phyloP scores from a whole-genome alignment of 2,329 filamentous ascomycete species.

The Trichoderma sp. region DNA sequence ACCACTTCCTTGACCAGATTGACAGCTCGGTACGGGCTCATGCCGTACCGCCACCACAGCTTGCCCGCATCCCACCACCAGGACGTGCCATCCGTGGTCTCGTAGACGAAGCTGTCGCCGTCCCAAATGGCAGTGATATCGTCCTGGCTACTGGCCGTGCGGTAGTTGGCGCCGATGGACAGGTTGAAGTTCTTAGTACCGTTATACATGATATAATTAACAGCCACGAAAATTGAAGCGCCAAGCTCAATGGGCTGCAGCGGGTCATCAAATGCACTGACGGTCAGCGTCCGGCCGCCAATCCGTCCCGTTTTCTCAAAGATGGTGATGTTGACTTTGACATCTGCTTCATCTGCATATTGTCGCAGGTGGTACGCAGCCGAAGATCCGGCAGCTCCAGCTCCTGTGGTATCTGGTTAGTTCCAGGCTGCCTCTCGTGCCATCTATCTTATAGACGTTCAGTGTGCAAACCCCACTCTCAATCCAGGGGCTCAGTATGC shows the following conservation, averaged over 20 bases:
- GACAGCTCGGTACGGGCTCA: conserved; percentile 70
- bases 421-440: not conserved
- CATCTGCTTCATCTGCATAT: conserved; percentile 60
- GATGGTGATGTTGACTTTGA: conserved; percentile 75
- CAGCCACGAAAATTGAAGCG: conserved; percentile 84
- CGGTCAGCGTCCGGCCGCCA: conserved; percentile 83
- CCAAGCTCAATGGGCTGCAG: conserved; percentile 76
- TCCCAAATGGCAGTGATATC: conserved; percentile 79
- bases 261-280: conserved; percentile 69
- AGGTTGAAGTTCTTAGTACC: conserved; percentile 72
- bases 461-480: not conserved
- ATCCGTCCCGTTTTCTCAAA: conserved; percentile 78
- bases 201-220: conserved; percentile 78
- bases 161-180: conserved; percentile 44
- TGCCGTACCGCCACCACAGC: conserved; percentile 81
- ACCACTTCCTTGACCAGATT: conserved; percentile 70
- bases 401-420: conserved; percentile 54
- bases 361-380: conserved; percentile 77
- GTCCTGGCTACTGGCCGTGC: conserved; percentile 45
- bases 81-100: conserved; percentile 55
- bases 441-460: not conserved
- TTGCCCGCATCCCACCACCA: conserved; percentile 79
- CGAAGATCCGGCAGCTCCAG: conserved; percentile 84
- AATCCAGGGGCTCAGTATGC: not conserved
- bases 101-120: conserved; percentile 69